Evolutionary conservation across 352 stramenopile genomes (phyloP).

Genomic region (Pythium sp.): DNA sequence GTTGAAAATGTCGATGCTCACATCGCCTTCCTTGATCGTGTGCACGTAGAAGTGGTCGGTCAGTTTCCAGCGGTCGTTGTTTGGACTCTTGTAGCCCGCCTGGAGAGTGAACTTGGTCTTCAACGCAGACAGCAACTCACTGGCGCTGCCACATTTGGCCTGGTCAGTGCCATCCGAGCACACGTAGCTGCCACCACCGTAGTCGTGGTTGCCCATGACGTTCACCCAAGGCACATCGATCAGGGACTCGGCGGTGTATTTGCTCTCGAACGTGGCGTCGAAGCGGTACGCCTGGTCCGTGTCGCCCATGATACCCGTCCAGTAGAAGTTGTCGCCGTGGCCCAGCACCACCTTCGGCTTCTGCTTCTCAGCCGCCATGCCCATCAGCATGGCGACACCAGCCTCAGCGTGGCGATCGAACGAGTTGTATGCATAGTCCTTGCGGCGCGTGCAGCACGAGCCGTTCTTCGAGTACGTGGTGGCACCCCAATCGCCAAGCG

Average conservation of each 20-base stretch:
- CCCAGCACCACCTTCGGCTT: constrained; percentile 57
- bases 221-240: constrained; percentile 55
- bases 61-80: constrained; percentile 46
- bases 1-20: constrained; percentile 54
- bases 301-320: constrained; percentile 42
- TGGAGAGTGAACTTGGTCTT: constrained; percentile 58
- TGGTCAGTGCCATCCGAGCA: constrained; percentile 6
- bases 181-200: constrained; percentile 54
- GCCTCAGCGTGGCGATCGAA: constrained; percentile 51
- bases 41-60: constrained; percentile 49
- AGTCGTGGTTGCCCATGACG: constrained; percentile 68
- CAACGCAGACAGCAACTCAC: constrained; percentile 22
- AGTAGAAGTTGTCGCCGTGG: constrained; percentile 74
- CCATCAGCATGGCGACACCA: constrained; percentile 58
- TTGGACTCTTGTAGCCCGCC: constrained; percentile 38
- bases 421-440: constrained; percentile 34
- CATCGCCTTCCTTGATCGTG: constrained; percentile 26
- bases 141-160: constrained; percentile 12
- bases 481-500: constrained; percentile 72
- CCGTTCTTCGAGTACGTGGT: constrained; percentile 40
- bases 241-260: constrained; percentile 43
- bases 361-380: constrained; percentile 36
- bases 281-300: constrained; percentile 44
- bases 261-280: constrained; percentile 52
- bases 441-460: constrained; percentile 69